Conservation (phyloP, 2,329 filamentous ascomycete species). For the Aspergillus puulaauensis region DNA sequence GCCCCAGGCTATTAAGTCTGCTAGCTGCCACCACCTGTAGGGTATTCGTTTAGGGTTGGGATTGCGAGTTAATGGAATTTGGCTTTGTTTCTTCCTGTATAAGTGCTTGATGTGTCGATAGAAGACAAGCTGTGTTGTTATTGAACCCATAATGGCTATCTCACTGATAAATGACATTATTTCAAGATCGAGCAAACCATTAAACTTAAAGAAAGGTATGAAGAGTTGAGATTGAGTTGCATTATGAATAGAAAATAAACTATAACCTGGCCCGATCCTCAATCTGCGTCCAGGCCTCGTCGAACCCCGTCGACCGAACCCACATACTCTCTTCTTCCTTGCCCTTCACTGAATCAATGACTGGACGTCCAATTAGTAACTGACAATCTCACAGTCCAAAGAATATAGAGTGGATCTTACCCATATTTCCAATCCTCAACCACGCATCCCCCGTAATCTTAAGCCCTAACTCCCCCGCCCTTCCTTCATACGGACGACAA, state of each 20-base stretch:
- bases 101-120: too few relatives aligned
- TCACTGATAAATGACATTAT: too few relatives aligned
- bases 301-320: conserved; percentile 43
- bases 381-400: not conserved
- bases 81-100: too few relatives aligned
- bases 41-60: too few relatives aligned
- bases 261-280: not conserved
- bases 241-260: not conserved
- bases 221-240: not conserved
- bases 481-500: conserved; percentile 35
- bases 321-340: conserved; percentile 26
- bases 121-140: too few relatives aligned
- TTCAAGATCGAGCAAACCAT: too few relatives aligned
- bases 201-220: too few relatives aligned
- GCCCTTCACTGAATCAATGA: conserved; percentile 36
- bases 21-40: too few relatives aligned
- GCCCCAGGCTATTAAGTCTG: not conserved
- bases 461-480: conserved; percentile 27
- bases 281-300: conserved; percentile 40
- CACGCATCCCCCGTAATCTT: conserved; percentile 44
- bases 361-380: conserved; percentile 18
- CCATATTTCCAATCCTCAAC: conserved; percentile 47
- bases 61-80: too few relatives aligned
- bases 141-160: too few relatives aligned
- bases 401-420: conserved; percentile 23